phyloP scores from a whole-genome alignment of 2,329 filamentous ascomycete genomes.

The Hypoxylon sp. region DNA sequence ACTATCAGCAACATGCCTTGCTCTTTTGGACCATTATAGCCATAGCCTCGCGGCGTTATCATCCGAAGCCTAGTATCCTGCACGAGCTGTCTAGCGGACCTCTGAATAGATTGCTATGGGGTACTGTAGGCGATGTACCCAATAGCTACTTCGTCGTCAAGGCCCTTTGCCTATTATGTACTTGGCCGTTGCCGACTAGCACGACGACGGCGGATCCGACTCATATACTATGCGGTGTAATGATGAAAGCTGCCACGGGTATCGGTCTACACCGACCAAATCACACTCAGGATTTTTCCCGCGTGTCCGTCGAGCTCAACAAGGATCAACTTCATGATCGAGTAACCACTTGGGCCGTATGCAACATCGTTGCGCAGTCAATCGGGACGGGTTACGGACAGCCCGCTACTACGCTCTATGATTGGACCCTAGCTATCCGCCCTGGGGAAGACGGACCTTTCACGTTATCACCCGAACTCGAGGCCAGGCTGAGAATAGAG shows the following conservation, averaged over 20 bases:
- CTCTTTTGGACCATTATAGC: constrained; percentile 88
- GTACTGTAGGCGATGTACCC: constrained; percentile 80
- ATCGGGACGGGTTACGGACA: constrained; percentile 88
- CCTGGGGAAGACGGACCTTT: constrained; percentile 71
- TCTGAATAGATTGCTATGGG: constrained; percentile 79
- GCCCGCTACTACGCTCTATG: constrained; percentile 81
- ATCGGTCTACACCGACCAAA: constrained; percentile 85
- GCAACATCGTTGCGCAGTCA: constrained; percentile 85
- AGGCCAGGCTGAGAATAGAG: constrained; percentile 77
- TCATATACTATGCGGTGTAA: constrained; percentile 83
- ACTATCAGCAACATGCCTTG: constrained; percentile 81
- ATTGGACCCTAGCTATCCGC: constrained; percentile 76
- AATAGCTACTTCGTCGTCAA: constrained; percentile 86
- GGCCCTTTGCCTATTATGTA: constrained; percentile 82
- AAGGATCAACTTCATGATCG: constrained; percentile 84
- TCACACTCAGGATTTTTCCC: constrained; percentile 85
- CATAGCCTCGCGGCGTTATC: constrained; percentile 79
- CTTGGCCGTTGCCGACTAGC: constrained; percentile 86
- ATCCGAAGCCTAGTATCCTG: constrained; percentile 72
- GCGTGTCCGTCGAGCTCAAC: constrained; percentile 79
- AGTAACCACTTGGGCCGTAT: constrained; percentile 84
- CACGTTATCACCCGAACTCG: constrained; percentile 71
- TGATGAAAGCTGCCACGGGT: constrained; percentile 89
- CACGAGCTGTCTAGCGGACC: constrained; percentile 74
- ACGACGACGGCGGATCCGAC: constrained; percentile 84